A percentile compares a stretch with the other conserved stretches of the same genome.
phyloP scores from a whole-genome alignment of 768 basidiomycete genomes.

The Pilatotrama ljubarskyi region DNA sequence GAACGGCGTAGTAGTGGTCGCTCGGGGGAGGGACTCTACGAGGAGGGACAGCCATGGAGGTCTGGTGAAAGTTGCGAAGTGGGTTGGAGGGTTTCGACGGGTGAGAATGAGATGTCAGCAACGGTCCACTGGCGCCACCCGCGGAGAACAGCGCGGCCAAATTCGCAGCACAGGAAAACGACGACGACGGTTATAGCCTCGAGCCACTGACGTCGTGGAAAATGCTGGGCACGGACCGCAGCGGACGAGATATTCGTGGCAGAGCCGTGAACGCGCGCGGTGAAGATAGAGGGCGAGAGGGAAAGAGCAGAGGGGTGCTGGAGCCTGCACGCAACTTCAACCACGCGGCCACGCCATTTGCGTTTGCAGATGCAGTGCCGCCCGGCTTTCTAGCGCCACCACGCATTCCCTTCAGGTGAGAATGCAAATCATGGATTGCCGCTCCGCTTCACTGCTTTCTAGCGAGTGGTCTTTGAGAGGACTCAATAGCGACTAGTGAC shows the following conservation, averaged over 20 bases:
- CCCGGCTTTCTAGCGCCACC: background rate
- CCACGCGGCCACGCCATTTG: constrained; percentile 4
- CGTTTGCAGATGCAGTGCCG: background rate
- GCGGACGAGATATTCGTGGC: constrained; percentile 10
- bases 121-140: constrained; percentile 12
- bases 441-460: background rate
- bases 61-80: background rate
- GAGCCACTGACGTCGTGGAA: constrained; percentile 7
- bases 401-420: background rate
- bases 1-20: constrained; percentile 66
- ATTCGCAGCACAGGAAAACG: constrained; percentile 2
- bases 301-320: constrained; percentile 3
- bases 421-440: background rate
- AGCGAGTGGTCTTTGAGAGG: background rate
- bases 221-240: background rate
- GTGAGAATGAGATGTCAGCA: constrained; percentile 5
- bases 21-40: constrained; percentile 44
- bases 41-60: constrained; percentile 36
- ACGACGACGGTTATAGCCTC: background rate
- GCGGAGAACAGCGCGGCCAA: constrained; percentile 8
- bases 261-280: background rate
- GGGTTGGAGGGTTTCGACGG: background rate
- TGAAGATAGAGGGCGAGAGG: background rate
- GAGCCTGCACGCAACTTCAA: constrained; percentile 11
- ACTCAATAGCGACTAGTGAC: too few relatives aligned